Conservation (phyloP, 768 basidiomycete species). For the Amanita rimosa region DNA sequence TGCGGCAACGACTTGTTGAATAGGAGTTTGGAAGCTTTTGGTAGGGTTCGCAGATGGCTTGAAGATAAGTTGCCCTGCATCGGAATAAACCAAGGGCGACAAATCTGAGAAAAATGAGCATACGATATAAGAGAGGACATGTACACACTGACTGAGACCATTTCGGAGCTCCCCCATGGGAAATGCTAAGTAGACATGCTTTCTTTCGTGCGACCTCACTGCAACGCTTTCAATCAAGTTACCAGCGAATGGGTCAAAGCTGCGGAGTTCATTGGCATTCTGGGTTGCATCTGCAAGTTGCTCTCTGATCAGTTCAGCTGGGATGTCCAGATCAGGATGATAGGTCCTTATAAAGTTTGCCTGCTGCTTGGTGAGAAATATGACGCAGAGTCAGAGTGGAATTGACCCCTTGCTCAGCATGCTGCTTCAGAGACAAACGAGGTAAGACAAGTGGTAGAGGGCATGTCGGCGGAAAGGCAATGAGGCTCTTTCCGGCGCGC, state of each 20-base stretch:
- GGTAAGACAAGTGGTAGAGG: constrained; percentile 19
- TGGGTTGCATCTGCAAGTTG: constrained; percentile 38
- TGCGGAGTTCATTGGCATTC: constrained; percentile 19
- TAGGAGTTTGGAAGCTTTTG: constrained; percentile 51
- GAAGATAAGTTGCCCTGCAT: constrained; percentile 18
- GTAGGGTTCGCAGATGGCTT: constrained; percentile 30
- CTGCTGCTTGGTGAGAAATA: constrained; percentile 22
- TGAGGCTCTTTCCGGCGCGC: constrained; percentile 19
- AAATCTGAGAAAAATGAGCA: constrained; percentile 29
- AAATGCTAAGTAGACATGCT: constrained; percentile 34
- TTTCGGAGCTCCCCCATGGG: constrained; percentile 50
- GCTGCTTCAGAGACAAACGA: constrained; percentile 27
- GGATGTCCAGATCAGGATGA: constrained; percentile 66
- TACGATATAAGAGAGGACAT: background rate
- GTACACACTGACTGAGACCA: constrained; percentile 44
- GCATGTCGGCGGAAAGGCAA: constrained; percentile 52
- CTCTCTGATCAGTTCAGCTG: constrained; percentile 52
- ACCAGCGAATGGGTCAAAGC: constrained; percentile 49
- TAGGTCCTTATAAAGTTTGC: constrained; percentile 61
- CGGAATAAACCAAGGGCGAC: constrained; percentile 25
- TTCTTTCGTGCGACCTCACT: constrained; percentile 12
- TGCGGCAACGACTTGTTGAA: constrained; percentile 46
- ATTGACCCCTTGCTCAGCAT: constrained; percentile 58
- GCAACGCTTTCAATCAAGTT: constrained; percentile 36
- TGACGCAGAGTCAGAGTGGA: background rate